These are phyloP conservation scores for Populus simonii DNA, from an alignment of 345 rosid species.

Conservation along the genomic window DNA sequence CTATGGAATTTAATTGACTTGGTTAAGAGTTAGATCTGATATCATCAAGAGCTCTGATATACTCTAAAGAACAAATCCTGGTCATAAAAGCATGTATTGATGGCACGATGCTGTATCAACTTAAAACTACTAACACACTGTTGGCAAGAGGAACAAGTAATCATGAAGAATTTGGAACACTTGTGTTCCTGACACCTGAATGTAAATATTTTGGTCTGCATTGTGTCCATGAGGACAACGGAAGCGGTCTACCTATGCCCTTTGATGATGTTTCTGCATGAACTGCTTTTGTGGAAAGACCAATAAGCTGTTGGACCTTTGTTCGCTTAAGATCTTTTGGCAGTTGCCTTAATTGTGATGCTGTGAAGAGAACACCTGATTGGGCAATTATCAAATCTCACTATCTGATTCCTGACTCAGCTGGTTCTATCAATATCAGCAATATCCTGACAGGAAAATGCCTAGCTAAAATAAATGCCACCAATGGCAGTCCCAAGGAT, in stretches of 20 bases:
- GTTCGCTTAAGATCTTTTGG: neutral
- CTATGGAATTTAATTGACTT: neutral
- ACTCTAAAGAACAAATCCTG: neutral
- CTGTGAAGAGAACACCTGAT: neutral
- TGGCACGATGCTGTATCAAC: slow-evolving; percentile 6
- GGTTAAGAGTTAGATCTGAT: neutral
- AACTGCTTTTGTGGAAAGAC: neutral
- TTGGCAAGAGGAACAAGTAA: neutral
- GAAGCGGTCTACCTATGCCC: neutral
- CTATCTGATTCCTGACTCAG: slow-evolving; percentile 35
- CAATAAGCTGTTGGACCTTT: neutral
- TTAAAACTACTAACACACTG: neutral
- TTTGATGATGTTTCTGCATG: neutral
- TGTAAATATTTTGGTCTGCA: neutral
- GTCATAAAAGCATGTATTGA: neutral
- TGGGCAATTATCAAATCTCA: neutral
- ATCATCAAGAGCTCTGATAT: neutral
- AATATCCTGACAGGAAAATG: slow-evolving; percentile 95
- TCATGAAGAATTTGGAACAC: neutral
- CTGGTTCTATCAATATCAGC: slow-evolving; percentile 89
- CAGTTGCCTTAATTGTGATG: slow-evolving; percentile 2
- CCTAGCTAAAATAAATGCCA: slow-evolving; percentile 73
- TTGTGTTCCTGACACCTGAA: neutral
- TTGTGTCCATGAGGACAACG: neutral
- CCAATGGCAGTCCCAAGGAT: slow-evolving; percentile 50